phyloP scores from a whole-genome alignment of 148 eudicot genomes.

The Dysphania ambrosioides region DNA sequence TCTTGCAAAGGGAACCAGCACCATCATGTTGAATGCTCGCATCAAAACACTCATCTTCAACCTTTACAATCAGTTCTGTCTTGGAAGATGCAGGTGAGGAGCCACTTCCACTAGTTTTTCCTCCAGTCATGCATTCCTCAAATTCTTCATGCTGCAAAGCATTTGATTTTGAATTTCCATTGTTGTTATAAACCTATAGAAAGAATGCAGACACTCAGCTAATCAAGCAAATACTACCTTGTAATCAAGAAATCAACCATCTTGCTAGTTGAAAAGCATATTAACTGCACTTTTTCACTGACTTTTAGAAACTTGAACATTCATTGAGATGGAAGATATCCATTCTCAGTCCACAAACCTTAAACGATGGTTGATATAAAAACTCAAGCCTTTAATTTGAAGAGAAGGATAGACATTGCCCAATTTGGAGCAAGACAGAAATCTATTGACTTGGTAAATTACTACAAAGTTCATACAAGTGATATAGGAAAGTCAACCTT shows the following conservation, averaged over 20 bases:
- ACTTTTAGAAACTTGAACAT: too few species aligned
- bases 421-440: too few species aligned
- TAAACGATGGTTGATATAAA: too few species aligned
- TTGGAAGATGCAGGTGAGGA: constrained; percentile 11
- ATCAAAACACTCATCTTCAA: constrained; percentile 15
- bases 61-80: constrained; percentile 20
- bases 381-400: too few species aligned
- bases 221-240: background rate
- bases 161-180: constrained; percentile 14
- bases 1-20: constrained; percentile 17
- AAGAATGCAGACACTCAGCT: constrained; percentile 14
- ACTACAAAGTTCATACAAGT: background rate
- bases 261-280: background rate
- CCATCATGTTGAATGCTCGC: constrained; percentile 9
- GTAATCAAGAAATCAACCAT: background rate
- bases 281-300: background rate
- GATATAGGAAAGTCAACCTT: too few species aligned
- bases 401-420: too few species aligned
- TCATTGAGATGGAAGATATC: too few species aligned
- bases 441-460: background rate
- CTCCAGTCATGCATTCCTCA: constrained; percentile 20
- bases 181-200: constrained; percentile 17
- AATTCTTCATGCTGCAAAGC: constrained; percentile 15
- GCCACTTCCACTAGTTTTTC: constrained; percentile 19
- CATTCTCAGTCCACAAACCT: too few species aligned